phyloP scores from a whole-genome alignment of 768 basidiomycete genomes.

The Tulasnella sp. region DNA sequence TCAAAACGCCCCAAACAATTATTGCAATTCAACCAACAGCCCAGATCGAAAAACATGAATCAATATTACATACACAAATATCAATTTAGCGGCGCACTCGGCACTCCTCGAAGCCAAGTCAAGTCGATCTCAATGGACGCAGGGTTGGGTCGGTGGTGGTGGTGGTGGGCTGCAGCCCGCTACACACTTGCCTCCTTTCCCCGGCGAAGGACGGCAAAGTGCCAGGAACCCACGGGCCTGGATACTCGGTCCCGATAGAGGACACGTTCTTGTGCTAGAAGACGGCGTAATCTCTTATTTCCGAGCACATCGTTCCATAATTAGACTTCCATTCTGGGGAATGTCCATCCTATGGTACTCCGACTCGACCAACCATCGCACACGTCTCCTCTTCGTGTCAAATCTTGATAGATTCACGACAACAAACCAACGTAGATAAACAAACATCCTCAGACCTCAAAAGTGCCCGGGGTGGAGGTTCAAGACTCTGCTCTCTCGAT shows the following conservation, averaged over 20 bases:
- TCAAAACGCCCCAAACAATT: not conserved
- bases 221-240: not conserved
- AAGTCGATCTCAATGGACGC: not conserved
- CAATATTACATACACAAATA: not conserved
- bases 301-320: not conserved
- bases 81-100: not conserved
- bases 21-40: not conserved
- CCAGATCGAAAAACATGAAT: not conserved
- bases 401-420: too few species aligned
- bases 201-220: not conserved
- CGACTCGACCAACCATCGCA: not conserved
- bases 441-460: not conserved
- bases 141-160: not conserved
- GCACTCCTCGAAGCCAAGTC: not conserved
- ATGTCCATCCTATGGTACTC: conserved; percentile 1
- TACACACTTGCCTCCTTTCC: not conserved
- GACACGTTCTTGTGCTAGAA: not conserved
- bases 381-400: not conserved
- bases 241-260: not conserved
- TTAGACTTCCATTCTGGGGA: not conserved
- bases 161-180: not conserved
- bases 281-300: not conserved
- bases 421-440: not conserved
- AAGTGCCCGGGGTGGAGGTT: not conserved
- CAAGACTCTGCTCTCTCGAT: not conserved